Percentiles rank a stretch among this genome's conserved stretches.
phyloP scores from a whole-genome alignment of 257 asterid species.

The Solanum peruvianum region DNA sequence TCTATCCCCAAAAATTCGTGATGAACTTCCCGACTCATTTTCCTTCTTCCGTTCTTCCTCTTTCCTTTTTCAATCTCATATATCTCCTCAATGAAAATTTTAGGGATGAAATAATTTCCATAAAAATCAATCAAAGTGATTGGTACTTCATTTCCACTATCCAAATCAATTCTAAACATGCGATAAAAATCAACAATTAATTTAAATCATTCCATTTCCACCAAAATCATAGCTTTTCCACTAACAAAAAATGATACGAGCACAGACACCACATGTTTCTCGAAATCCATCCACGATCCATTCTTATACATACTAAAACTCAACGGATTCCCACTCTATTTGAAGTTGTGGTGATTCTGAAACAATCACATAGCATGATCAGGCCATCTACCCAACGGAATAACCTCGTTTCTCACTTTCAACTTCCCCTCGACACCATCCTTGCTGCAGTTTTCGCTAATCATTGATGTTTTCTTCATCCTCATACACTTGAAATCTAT shows the following conservation, averaged over 20 bases:
- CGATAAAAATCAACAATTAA: slow-evolving; percentile 48
- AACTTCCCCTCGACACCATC: not conserved
- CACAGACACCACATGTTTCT: slow-evolving; percentile 18
- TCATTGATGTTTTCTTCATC: too few species aligned
- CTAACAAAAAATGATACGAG: slow-evolving; percentile 30
- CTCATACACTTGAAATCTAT: too few species aligned
- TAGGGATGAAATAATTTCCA: slow-evolving; percentile 56
- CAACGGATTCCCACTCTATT: slow-evolving; percentile 32
- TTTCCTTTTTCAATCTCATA: not conserved
- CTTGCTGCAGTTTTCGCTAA: slow-evolving; percentile 1
- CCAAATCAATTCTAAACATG: slow-evolving; percentile 48
- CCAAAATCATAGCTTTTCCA: slow-evolving; percentile 37
- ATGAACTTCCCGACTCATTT: not conserved
- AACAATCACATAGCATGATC: slow-evolving; percentile 17
- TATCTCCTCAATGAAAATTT: slow-evolving; percentile 19
- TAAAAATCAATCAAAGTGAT: slow-evolving; percentile 64
- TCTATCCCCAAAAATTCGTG: slow-evolving; percentile 10
- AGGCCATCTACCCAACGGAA: not conserved
- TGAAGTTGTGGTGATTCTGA: slow-evolving; percentile 46
- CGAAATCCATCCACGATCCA: slow-evolving; percentile 55
- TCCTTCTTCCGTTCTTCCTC: not conserved
- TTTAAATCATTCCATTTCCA: slow-evolving; percentile 13
- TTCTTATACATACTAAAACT: slow-evolving; percentile 37
- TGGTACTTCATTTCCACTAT: slow-evolving; percentile 29
- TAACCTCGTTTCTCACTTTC: slow-evolving; percentile 1